A percentile compares a stretch with the other conserved stretches of the same genome.
These are phyloP conservation scores for Physaria fendleri DNA, from an alignment of 345 rosid genomes.

Conservation along the genomic window DNA sequence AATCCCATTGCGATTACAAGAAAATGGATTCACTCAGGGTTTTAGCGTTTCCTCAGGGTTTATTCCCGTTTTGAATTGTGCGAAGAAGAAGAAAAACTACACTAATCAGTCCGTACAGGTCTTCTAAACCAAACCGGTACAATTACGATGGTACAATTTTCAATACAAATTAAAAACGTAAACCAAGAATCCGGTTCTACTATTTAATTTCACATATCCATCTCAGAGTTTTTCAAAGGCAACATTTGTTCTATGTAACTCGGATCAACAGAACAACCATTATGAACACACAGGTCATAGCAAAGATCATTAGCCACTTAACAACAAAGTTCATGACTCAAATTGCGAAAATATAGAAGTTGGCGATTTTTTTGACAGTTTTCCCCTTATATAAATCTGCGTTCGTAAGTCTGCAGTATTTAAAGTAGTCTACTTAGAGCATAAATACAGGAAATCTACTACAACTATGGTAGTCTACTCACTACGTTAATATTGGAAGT, in stretches of 20 bases:
- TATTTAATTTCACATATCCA: neutral
- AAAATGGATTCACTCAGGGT: slow-evolving; percentile 8
- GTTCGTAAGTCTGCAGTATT: too few species aligned
- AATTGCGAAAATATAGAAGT: too few species aligned
- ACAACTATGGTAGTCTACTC: too few species aligned
- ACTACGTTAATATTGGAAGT: too few species aligned
- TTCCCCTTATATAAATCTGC: too few species aligned
- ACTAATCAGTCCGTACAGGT: neutral
- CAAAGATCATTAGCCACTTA: neutral
- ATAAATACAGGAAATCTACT: too few species aligned
- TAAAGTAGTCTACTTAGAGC: too few species aligned
- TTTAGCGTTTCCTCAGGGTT: slow-evolving; percentile 7
- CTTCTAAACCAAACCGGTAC: neutral
- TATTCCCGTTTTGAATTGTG: neutral
- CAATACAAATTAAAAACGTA: too few species aligned
- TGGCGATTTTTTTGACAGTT: too few species aligned
- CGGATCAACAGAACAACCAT: neutral
- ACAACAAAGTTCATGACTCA: too few species aligned
- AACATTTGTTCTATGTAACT: neutral
- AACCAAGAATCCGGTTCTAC: neutral
- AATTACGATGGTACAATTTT: neutral
- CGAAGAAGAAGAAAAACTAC: neutral
- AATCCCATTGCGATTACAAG: slow-evolving; percentile 14
- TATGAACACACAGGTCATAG: neutral
- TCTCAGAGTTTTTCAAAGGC: neutral